Evolutionary conservation across 441 rosid species (phyloP).

Genomic region (Dalechampia spathulata): DNA sequence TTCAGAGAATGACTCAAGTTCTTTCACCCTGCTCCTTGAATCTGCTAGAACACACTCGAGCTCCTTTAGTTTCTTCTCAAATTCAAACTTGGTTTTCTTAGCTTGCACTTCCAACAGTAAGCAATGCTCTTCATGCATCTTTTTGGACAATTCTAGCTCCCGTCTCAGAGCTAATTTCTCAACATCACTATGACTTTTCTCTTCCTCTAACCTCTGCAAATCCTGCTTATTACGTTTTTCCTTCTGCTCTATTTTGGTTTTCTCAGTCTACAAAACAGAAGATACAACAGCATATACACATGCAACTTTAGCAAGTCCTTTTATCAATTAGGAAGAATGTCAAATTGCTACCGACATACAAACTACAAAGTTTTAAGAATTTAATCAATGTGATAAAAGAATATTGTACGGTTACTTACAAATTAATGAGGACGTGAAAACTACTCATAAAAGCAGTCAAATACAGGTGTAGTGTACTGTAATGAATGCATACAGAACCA

Average conservation of each 20-base stretch:
- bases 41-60: conserved; percentile 32
- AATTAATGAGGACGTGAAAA: too few species aligned
- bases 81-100: conserved; percentile 35
- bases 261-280: conserved; percentile 52
- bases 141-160: conserved; percentile 53
- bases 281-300: background rate
- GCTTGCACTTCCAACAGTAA: conserved; percentile 43
- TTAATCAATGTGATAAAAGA: too few species aligned
- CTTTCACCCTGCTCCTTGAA: conserved; percentile 50
- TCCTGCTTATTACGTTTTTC: conserved; percentile 61
- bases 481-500: too few species aligned
- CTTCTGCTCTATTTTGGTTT: conserved; percentile 59
- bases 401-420: too few species aligned
- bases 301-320: background rate
- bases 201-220: conserved; percentile 41
- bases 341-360: too few species aligned
- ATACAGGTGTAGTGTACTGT: too few species aligned
- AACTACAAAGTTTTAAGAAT: too few species aligned
- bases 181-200: conserved; percentile 40
- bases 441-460: too few species aligned
- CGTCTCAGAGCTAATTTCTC: conserved; percentile 60
- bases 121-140: conserved; percentile 39
- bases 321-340: too few species aligned
- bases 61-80: conserved; percentile 41
- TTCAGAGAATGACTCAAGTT: conserved; percentile 52